Conservation (phyloP, 2,329 filamentous ascomycete genomes). For the Chalaropsis ovoidea region DNA sequence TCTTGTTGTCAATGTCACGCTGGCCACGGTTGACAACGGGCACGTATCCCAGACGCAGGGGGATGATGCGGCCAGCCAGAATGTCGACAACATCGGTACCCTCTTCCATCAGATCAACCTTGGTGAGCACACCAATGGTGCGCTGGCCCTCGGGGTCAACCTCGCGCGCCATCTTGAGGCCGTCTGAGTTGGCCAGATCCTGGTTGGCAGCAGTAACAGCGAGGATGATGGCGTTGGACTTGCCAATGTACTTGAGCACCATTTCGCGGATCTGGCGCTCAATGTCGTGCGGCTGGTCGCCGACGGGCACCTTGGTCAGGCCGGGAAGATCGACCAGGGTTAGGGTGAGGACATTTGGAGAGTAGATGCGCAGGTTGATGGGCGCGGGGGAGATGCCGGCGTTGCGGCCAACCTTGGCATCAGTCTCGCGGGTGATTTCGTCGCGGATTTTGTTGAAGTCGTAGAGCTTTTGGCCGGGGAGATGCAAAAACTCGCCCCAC, state of each 20-base stretch:
- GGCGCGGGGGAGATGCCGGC: conserved; percentile 91
- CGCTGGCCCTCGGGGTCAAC: conserved; percentile 95
- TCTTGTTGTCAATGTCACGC: conserved; percentile 96
- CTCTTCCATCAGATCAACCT: conserved; percentile 98
- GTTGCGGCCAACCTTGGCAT: conserved; percentile 92
- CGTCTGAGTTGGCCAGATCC: conserved; percentile 97
- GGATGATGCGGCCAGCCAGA: conserved; percentile 92
- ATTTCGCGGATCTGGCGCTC: conserved; percentile 95
- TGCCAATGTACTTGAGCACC: conserved; percentile 97
- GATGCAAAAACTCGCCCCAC: conserved; percentile 98
- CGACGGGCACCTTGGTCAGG: conserved; percentile 91
- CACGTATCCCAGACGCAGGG: conserved; percentile 85
- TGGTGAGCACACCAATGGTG: conserved; percentile 96
- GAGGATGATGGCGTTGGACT: conserved; percentile 94
- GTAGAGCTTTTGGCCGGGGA: conserved; percentile 92
- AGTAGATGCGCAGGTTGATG: conserved; percentile 97
- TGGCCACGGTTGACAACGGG: conserved; percentile 97
- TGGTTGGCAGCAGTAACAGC: conserved; percentile 95
- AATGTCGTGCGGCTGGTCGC: conserved; percentile 92
- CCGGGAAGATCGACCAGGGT: conserved; percentile 94
- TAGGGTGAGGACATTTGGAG: conserved; percentile 91
- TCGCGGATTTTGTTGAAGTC: conserved; percentile 98
- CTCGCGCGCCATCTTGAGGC: conserved; percentile 88
- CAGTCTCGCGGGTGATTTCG: conserved; percentile 93
- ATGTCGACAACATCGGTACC: conserved; percentile 98